A percentile compares a stretch with the other conserved stretches of the same genome.
phyloP scores from a whole-genome alignment of 164 flowering plant genomes.

The Cinnamomum chago region DNA sequence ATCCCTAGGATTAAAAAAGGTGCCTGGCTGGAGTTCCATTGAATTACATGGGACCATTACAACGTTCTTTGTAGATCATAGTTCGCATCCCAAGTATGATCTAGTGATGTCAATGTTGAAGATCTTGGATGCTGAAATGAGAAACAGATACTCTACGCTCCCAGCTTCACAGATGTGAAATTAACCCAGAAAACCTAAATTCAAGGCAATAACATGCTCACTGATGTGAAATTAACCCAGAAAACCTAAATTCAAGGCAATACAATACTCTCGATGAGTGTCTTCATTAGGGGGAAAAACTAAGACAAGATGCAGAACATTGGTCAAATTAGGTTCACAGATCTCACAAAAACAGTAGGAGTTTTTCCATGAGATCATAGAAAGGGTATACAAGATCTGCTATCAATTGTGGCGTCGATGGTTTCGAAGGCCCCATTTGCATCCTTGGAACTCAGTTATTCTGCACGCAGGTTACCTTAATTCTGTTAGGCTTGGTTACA shows the following conservation, averaged over 20 bases:
- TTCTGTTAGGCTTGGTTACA: too few relatives aligned
- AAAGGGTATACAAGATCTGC: too few relatives aligned
- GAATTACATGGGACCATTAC: slow-evolving; percentile 51
- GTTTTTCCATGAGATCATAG: too few relatives aligned
- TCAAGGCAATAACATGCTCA: background rate
- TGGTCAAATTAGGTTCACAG: background rate
- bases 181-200: background rate
- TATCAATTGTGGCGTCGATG: too few relatives aligned
- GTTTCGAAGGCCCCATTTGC: too few relatives aligned
- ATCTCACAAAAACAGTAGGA: background rate
- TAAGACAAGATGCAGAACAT: background rate
- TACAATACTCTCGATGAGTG: background rate
- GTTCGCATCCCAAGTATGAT: slow-evolving; percentile 52
- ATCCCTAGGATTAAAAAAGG: slow-evolving; percentile 58
- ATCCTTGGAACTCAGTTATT: too few relatives aligned
- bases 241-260: background rate
- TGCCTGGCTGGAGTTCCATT: slow-evolving; percentile 82
- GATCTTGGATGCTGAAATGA: slow-evolving; percentile 33
- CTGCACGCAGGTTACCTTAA: too few relatives aligned
- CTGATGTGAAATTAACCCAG: background rate
- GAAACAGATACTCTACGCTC: background rate
- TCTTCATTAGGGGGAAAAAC: background rate
- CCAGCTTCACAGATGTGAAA: background rate
- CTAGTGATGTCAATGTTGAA: slow-evolving; percentile 39
- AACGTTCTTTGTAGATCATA: slow-evolving; percentile 52